These are phyloP conservation scores for Citrus glauca DNA, from an alignment of 345 rosid genomes.

Conservation along the genomic window DNA sequence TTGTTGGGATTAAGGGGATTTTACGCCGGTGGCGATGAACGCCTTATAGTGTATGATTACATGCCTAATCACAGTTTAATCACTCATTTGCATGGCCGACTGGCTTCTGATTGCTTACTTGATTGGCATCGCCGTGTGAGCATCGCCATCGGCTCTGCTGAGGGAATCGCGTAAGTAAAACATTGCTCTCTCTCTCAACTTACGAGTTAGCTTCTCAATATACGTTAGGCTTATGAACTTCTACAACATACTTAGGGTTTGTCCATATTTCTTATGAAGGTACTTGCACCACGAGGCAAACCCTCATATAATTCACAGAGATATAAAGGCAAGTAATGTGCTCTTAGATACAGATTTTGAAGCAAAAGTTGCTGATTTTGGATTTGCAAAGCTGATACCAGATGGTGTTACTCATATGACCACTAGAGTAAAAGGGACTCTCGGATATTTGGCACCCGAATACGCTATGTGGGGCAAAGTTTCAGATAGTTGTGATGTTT, in stretches of 20 bases:
- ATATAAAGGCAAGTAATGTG: slow-evolving; percentile 67
- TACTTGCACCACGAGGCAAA: slow-evolving; percentile 62
- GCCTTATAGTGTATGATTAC: slow-evolving; percentile 67
- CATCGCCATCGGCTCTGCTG: slow-evolving; percentile 56
- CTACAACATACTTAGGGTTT: too few relatives aligned
- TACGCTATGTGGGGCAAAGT: slow-evolving; percentile 90
- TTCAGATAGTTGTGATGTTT: slow-evolving; percentile 59
- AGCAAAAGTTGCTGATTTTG: slow-evolving; percentile 70
- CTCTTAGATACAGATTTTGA: slow-evolving; percentile 48
- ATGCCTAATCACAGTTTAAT: slow-evolving; percentile 67
- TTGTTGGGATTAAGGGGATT: slow-evolving; percentile 61
- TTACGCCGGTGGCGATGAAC: slow-evolving; percentile 60
- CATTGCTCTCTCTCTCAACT: not conserved
- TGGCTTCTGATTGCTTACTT: slow-evolving; percentile 49
- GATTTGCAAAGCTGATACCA: slow-evolving; percentile 67
- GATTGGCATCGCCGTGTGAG: slow-evolving; percentile 57
- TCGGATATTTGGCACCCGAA: slow-evolving; percentile 69
- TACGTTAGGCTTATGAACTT: too few relatives aligned
- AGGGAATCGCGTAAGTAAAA: slow-evolving; percentile 56
- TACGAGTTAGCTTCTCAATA: too few relatives aligned
- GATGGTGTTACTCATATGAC: slow-evolving; percentile 63
- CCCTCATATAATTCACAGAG: slow-evolving; percentile 71
- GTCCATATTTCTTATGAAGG: slow-evolving; percentile 23
- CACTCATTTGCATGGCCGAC: slow-evolving; percentile 65
- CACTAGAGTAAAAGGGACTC: slow-evolving; percentile 63